phyloP scores from a whole-genome alignment of 495 filamentous ascomycete genomes.

The Annulohypoxylon nitens region DNA sequence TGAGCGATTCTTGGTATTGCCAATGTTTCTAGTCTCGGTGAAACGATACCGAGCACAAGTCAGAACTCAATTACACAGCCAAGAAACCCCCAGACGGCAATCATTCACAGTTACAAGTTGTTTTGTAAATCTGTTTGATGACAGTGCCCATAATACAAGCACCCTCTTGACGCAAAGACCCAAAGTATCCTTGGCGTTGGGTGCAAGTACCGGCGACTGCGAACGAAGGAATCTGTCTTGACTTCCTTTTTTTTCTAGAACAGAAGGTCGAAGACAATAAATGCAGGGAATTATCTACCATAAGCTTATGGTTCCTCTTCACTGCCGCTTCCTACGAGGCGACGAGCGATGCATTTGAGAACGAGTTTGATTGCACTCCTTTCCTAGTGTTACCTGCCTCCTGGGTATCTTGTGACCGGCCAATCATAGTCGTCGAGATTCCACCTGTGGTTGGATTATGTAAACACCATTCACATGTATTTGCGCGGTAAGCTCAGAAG shows the following conservation, averaged over 20 bases:
- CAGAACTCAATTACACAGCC: slow-evolving; percentile 41
- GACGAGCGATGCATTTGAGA: background rate
- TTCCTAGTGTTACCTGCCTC: slow-evolving; percentile 5
- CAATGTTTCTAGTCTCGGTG: slow-evolving; percentile 41
- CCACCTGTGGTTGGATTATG: slow-evolving; percentile 12
- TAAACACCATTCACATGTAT: slow-evolving; percentile 27
- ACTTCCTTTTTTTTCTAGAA: slow-evolving; percentile 43
- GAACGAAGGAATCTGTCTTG: slow-evolving; percentile 13
- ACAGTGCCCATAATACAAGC: slow-evolving; percentile 24
- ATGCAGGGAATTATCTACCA: slow-evolving; percentile 11
- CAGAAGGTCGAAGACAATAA: slow-evolving; percentile 20
- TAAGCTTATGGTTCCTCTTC: slow-evolving; percentile 20
- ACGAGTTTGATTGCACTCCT: background rate
- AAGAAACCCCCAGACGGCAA: slow-evolving; percentile 40
- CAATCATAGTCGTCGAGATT: slow-evolving; percentile 18
- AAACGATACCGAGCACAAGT: slow-evolving; percentile 37
- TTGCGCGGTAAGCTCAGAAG: slow-evolving; percentile 14
- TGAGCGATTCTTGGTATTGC: slow-evolving; percentile 49
- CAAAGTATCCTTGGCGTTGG: slow-evolving; percentile 34
- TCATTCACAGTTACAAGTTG: slow-evolving; percentile 34
- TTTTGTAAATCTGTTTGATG: slow-evolving; percentile 28
- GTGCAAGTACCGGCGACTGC: slow-evolving; percentile 24
- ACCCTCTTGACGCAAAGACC: slow-evolving; percentile 20
- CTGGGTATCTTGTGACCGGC: background rate
- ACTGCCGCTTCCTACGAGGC: slow-evolving; percentile 17